These are phyloP conservation scores for Trametopsis cervina DNA, from an alignment of 768 basidiomycete species.

Conservation along the genomic window DNA sequence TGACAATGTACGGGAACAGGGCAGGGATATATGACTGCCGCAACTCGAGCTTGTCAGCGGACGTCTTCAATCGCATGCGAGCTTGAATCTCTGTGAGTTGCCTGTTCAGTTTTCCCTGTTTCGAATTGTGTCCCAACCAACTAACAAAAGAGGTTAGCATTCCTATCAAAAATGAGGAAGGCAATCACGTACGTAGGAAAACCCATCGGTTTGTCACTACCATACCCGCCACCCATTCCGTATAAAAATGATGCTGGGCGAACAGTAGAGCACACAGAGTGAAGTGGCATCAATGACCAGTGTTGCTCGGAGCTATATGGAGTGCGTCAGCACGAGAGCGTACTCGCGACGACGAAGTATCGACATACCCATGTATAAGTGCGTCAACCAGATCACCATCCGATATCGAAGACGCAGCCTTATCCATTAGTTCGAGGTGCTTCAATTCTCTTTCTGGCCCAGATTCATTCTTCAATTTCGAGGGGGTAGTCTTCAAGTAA, in stretches of 20 bases:
- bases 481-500: slow-evolving; percentile 81
- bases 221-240: slow-evolving; percentile 61
- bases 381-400: slow-evolving; percentile 92
- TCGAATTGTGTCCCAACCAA: slow-evolving; percentile 98
- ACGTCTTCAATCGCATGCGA: slow-evolving; percentile 90
- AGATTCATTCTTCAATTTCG: slow-evolving; percentile 44
- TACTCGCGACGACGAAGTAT: not conserved
- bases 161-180: not conserved
- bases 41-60: slow-evolving; percentile 85
- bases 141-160: slow-evolving; percentile 33
- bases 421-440: slow-evolving; percentile 74
- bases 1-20: slow-evolving; percentile 74
- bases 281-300: slow-evolving; percentile 91
- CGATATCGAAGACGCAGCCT: slow-evolving; percentile 88
- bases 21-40: slow-evolving; percentile 88
- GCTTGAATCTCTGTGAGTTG: slow-evolving; percentile 88
- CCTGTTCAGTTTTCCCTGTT: slow-evolving; percentile 73
- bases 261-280: slow-evolving; percentile 87
- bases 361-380: slow-evolving; percentile 90
- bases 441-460: slow-evolving; percentile 65
- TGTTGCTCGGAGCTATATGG: slow-evolving; percentile 78
- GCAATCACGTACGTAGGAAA: slow-evolving; percentile 72
- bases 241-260: slow-evolving; percentile 81
- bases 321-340: not conserved
- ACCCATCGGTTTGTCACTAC: slow-evolving; percentile 56